Evolutionary conservation across 2,329 filamentous ascomycete genomes (phyloP).

Genomic region (Pseudogymnoascus sp.): DNA sequence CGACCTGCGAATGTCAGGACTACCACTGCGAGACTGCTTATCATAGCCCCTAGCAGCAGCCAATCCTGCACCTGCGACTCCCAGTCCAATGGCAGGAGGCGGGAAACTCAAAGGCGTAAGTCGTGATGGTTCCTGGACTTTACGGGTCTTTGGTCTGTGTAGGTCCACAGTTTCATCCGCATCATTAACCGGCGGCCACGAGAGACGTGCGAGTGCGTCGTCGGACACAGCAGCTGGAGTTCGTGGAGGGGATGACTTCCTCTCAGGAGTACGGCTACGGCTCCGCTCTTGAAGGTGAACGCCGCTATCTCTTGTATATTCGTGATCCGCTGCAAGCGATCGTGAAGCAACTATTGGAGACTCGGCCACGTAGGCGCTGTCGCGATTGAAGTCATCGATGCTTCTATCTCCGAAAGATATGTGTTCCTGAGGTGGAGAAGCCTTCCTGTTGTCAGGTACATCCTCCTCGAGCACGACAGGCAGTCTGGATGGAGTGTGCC

Average conservation of each 20-base stretch:
- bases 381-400: conserved; percentile 35
- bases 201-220: conserved; percentile 30
- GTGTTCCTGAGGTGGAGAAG: background rate
- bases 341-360: conserved; percentile 31
- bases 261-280: conserved; percentile 26
- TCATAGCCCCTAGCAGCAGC: conserved; percentile 14
- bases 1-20: conserved; percentile 2
- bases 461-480: conserved; percentile 8
- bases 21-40: background rate
- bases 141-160: conserved; percentile 26
- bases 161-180: conserved; percentile 36
- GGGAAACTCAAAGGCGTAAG: conserved; percentile 18
- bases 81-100: conserved; percentile 19
- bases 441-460: background rate
- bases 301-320: conserved; percentile 39
- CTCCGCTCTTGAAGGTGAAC: conserved; percentile 44
- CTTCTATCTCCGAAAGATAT: conserved; percentile 7
- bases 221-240: conserved; percentile 24
- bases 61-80: conserved; percentile 21
- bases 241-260: conserved; percentile 18
- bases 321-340: background rate
- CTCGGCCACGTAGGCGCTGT: conserved; percentile 41
- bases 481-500: conserved; percentile 2
- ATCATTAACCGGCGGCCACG: conserved; percentile 37
- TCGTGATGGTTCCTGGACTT: background rate